Evolutionary conservation across 495 filamentous ascomycete species (phyloP), one percentile per base, ranked within the genome.

Genomic region (Saxophila tyrrhenica): DNA sequence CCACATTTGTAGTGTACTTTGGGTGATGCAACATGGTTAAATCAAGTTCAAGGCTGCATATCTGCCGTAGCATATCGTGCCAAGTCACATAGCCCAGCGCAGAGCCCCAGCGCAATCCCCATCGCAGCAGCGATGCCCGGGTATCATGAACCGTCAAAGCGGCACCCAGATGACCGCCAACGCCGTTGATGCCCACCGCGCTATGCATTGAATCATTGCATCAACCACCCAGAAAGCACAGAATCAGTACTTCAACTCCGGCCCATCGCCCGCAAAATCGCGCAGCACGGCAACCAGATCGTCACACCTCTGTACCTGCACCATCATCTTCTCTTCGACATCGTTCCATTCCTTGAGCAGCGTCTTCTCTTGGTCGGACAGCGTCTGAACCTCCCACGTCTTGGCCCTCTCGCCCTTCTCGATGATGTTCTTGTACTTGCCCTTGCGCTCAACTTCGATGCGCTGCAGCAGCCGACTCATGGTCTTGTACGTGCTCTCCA

Each of bases 401-500:
- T 97, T 90, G 10, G 76, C 83, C 11, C 92, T 78, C 64, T 87
- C 83, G 0, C 83, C 84, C 58, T 94, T 82, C 24, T 82, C 76
- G 0, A 97, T 68, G 21, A 94, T 77, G 20, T 77, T 76, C 59
- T 78, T 75, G 15, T 82, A 74, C 49, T 82, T 79, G 10, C 49
- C 49, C 22, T 75, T 72, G 22, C 81, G 76, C 67, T 95, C 87
- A 39, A 83, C 78, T 35, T 79, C 76, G 22, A 86, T 71, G 13
- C 87, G 80, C 65, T 95, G 87, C 48, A 96, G 61, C 42, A 81
- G 83, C 39, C 87, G 79, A n/a, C 85, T 78, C 89, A 97, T 95
- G 13, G 82, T 78, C 65, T 89, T 89, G 72, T 94, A 96, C 10
- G 81, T 78, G 53, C 85, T 82, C 42, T 89, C 80, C 9, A 94